These are phyloP conservation scores for Linum lewisii DNA, from an alignment of 345 rosid species.

Conservation along the genomic window DNA sequence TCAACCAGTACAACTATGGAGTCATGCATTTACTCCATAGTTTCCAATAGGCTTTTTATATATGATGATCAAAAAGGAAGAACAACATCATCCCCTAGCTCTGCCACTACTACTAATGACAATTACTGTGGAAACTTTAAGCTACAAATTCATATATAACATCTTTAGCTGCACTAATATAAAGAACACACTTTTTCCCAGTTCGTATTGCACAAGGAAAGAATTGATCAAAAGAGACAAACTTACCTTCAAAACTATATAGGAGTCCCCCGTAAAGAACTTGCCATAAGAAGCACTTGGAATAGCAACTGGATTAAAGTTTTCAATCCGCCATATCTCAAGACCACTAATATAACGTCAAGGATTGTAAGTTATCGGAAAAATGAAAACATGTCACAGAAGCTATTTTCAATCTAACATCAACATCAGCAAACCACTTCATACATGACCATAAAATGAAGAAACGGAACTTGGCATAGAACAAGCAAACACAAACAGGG, in stretches of 20 bases:
- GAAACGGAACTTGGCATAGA: background rate
- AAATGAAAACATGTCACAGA: constrained; percentile 3
- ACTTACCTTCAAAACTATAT: constrained; percentile 74
- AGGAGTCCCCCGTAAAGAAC: constrained; percentile 94
- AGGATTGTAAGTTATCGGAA: constrained; percentile 25
- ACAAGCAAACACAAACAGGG: constrained; percentile 6
- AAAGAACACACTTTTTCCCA: background rate
- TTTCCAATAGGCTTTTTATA: background rate
- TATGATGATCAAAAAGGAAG: background rate
- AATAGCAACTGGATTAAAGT: constrained; percentile 56
- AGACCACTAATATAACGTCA: constrained; percentile 61
- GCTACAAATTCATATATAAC: background rate
- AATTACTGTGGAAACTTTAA: background rate
- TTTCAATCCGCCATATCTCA: constrained; percentile 97
- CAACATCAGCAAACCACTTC: constrained; percentile 7
- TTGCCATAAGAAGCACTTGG: constrained; percentile 72
- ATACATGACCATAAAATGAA: background rate
- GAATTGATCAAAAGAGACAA: constrained; percentile 1
- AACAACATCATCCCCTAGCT: background rate
- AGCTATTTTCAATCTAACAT: constrained; percentile 2
- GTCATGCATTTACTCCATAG: background rate
- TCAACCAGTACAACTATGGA: background rate
- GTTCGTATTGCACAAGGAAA: background rate
- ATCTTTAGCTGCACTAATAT: background rate
- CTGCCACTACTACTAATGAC: background rate